A percentile compares a stretch with the other conserved stretches of the same genome.
Evolutionary conservation across 768 basidiomycete species (phyloP).

Genomic region (Suillus decipiens): DNA sequence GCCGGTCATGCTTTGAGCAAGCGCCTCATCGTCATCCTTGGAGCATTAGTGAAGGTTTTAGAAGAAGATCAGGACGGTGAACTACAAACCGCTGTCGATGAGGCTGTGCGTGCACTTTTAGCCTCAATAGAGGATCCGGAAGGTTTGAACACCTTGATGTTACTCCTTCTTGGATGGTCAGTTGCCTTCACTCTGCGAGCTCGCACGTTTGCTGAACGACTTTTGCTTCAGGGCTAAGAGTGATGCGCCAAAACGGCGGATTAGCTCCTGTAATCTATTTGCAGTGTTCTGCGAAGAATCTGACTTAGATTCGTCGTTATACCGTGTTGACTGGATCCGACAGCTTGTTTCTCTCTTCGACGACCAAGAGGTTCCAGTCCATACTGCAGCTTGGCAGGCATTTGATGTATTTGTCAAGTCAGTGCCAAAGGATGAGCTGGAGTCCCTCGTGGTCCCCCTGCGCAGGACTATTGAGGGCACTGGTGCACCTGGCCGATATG

Average conservation of each 20-base stretch:
- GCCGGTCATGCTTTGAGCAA: slow-evolving; percentile 89
- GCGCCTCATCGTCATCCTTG: slow-evolving; percentile 77
- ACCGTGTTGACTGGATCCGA: slow-evolving; percentile 93
- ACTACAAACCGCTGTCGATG: slow-evolving; percentile 65
- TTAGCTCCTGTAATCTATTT: slow-evolving; percentile 79
- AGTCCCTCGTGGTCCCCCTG: slow-evolving; percentile 86
- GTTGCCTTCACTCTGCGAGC: slow-evolving; percentile 26
- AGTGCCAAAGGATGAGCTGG: slow-evolving; percentile 89
- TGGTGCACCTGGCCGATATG: slow-evolving; percentile 71
- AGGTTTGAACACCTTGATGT: slow-evolving; percentile 87
- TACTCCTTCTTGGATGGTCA: slow-evolving; percentile 86
- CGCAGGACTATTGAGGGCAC: slow-evolving; percentile 85
- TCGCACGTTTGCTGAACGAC: not conserved
- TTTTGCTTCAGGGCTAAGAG: slow-evolving; percentile 70
- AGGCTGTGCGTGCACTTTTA: slow-evolving; percentile 74
- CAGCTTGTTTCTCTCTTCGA: slow-evolving; percentile 84
- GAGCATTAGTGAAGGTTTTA: slow-evolving; percentile 73
- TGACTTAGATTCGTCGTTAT: slow-evolving; percentile 77
- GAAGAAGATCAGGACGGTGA: slow-evolving; percentile 76
- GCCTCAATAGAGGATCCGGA: slow-evolving; percentile 82
- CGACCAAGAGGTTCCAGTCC: slow-evolving; percentile 71
- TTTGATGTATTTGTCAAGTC: slow-evolving; percentile 89
- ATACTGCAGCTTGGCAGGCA: slow-evolving; percentile 80
- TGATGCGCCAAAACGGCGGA: slow-evolving; percentile 67
- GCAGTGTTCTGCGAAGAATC: slow-evolving; percentile 82